These are phyloP conservation scores for Endothia cerciana DNA, from an alignment of 2,329 filamentous ascomycete genomes.

Conservation along the genomic window DNA sequence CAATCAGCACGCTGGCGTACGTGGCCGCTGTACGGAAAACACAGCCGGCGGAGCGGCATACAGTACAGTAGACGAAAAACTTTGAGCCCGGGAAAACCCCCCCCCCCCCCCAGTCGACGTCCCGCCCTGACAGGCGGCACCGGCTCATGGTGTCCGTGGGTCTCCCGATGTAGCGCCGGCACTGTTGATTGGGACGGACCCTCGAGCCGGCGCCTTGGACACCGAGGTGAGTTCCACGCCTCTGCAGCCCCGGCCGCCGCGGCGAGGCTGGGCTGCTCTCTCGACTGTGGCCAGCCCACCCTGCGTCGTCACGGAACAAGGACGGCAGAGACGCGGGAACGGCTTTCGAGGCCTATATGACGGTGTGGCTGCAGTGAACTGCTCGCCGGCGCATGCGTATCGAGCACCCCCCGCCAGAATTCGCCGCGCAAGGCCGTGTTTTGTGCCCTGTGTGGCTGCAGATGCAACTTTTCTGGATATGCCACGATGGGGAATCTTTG, in stretches of 20 bases:
- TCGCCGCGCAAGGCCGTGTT: not conserved
- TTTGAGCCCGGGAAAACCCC: constrained; percentile 16
- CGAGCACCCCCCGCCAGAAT: not conserved
- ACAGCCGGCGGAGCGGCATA: not conserved
- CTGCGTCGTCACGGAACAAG: too few relatives aligned
- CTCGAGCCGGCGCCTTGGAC: not conserved
- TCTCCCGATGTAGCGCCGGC: constrained; percentile 23
- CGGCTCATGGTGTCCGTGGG: constrained; percentile 10
- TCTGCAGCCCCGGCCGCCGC: too few relatives aligned
- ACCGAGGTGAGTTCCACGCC: too few relatives aligned
- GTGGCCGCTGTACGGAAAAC: too few relatives aligned
- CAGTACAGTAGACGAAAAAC: too few relatives aligned
- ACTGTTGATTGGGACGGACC: not conserved
- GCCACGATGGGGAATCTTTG: constrained; percentile 30
- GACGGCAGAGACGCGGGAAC: too few relatives aligned
- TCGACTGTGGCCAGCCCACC: too few relatives aligned
- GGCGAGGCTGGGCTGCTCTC: too few relatives aligned
- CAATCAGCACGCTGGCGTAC: too few relatives aligned
- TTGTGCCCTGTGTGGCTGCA: constrained; percentile 18
- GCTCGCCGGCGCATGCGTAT: not conserved
- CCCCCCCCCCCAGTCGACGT: constrained; percentile 10
- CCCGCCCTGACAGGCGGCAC: constrained; percentile 17
- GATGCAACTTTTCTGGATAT: constrained; percentile 20
- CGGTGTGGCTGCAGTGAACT: not conserved
- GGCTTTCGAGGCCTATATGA: not conserved